phyloP scores from a whole-genome alignment of 176 grass and related monocot species.

The Hyparrhenia diplandra region DNA sequence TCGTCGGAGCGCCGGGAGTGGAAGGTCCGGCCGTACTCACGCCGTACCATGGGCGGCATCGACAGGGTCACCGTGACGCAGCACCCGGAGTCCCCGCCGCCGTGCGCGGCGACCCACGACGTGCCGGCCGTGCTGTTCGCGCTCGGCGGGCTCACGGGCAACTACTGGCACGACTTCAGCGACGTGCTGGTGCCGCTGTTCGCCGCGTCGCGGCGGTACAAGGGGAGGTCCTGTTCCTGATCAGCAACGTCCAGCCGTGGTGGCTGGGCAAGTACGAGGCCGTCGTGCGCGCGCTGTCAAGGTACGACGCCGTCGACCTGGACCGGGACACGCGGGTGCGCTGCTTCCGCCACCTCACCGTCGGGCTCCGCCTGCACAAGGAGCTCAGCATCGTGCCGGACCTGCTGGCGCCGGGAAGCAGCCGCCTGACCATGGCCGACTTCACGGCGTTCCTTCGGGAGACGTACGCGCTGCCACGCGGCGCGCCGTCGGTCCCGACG shows the following conservation, averaged over 20 bases:
- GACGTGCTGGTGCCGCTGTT: conserved; percentile 76
- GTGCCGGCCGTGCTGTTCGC: conserved; percentile 54
- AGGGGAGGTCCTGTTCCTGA: conserved; percentile 54
- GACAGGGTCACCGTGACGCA: conserved; percentile 45
- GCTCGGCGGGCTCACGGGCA: conserved; percentile 57
- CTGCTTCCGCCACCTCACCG: conserved; percentile 56
- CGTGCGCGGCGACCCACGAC: conserved; percentile 47
- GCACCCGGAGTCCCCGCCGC: conserved; percentile 12
- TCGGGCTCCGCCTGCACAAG: conserved; percentile 47
- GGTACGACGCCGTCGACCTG: conserved; percentile 51
- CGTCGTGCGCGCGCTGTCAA: conserved; percentile 42
- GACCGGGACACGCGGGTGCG: conserved; percentile 39
- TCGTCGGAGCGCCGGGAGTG: conserved; percentile 33
- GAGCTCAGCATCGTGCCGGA: conserved; percentile 57
- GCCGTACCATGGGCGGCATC: conserved; percentile 36
- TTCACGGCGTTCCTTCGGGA: conserved; percentile 56
- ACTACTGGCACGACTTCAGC: conserved; percentile 76
- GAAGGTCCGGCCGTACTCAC: conserved; percentile 56
- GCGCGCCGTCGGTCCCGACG: neutral
- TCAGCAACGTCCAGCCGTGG: conserved; percentile 55
- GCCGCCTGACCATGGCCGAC: conserved; percentile 56
- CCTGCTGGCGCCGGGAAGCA: conserved; percentile 23
- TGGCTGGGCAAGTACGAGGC: conserved; percentile 77
- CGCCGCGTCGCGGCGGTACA: conserved; percentile 48
- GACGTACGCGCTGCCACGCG: conserved; percentile 45